Percentiles rank a stretch among this genome's conserved stretches.
Evolutionary conservation across 2,329 filamentous ascomycete genomes (phyloP).

Genomic region (Aspergillus sp.): DNA sequence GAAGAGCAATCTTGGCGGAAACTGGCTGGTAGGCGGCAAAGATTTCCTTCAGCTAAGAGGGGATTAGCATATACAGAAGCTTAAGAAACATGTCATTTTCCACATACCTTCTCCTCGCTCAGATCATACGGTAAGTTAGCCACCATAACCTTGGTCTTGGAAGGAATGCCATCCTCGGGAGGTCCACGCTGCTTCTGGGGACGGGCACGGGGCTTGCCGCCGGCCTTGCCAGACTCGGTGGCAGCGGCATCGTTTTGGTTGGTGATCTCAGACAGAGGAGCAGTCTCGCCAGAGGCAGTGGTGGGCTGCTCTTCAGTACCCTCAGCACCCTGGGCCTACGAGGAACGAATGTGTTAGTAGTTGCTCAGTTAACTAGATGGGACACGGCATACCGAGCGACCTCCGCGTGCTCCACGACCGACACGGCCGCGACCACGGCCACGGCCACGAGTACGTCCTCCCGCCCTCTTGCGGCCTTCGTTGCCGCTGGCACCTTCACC

Average conservation of each 20-base stretch:
- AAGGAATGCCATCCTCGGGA: conserved; percentile 93
- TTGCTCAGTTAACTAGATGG: not conserved
- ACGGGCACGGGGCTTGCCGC: conserved; percentile 46
- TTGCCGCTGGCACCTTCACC: conserved; percentile 71
- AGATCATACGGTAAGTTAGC: conserved; percentile 98
- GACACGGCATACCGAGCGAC: conserved; percentile 54
- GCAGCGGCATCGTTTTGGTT: conserved; percentile 33
- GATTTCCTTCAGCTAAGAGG: conserved; percentile 84
- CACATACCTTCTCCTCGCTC: conserved; percentile 86
- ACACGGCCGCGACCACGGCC: conserved; percentile 65
- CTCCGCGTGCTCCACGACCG: conserved; percentile 67
- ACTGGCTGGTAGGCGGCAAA: conserved; percentile 89
- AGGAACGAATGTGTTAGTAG: not conserved
- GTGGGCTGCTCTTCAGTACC: conserved; percentile 23
- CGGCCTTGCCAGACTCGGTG: conserved; percentile 46
- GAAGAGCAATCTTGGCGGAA: conserved; percentile 97
- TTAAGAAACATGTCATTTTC: not conserved
- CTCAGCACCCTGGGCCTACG: conserved; percentile 23
- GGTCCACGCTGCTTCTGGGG: conserved; percentile 83
- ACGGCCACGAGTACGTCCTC: conserved; percentile 63
- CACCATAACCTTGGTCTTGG: conserved; percentile 99
- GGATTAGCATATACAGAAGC: conserved; percentile 26
- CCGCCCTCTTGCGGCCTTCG: conserved; percentile 61
- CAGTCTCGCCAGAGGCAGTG: conserved; percentile 20
- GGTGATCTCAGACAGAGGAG: conserved; percentile 21